phyloP scores from a whole-genome alignment of 1,284 basidiomycete genomes.

The Pseudozyma tsukubaensis region DNA sequence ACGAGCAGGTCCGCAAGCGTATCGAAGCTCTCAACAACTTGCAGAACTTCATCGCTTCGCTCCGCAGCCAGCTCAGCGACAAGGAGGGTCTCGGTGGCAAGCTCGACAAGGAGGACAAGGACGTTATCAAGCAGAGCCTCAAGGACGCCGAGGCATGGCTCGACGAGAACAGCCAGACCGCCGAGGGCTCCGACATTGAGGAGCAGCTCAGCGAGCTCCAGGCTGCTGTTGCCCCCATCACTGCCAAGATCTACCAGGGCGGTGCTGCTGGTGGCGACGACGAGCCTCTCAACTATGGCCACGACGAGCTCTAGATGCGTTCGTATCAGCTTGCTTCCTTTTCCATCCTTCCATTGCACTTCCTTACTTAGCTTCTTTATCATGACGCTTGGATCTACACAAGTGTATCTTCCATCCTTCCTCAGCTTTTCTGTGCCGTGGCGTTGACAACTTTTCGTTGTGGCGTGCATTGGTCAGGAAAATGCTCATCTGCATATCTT shows the following conservation, averaged over 20 bases:
- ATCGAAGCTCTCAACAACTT: conserved; percentile 67
- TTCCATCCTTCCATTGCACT: conserved; percentile 2
- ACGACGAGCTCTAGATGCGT: conserved; percentile 65
- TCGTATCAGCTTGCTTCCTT: neutral
- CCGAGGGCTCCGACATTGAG: conserved; percentile 67
- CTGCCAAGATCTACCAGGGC: conserved; percentile 66
- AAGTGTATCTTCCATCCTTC: neutral
- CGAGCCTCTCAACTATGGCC: conserved; percentile 66
- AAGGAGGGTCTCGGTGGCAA: conserved; percentile 69
- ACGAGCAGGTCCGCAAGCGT: conserved; percentile 66
- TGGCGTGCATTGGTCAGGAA: neutral
- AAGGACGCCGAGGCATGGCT: conserved; percentile 68
- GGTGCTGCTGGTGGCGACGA: conserved; percentile 51
- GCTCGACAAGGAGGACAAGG: conserved; percentile 68
- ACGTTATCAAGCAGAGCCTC: conserved; percentile 64
- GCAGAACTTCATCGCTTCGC: conserved; percentile 68
- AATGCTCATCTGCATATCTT: neutral
- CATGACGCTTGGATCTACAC: conserved; percentile 7
- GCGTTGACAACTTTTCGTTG: neutral
- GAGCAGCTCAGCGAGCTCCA: conserved; percentile 68
- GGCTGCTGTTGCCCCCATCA: conserved; percentile 67
- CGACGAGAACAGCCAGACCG: conserved; percentile 66
- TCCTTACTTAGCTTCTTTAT: neutral
- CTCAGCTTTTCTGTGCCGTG: neutral
- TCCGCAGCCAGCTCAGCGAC: conserved; percentile 65